Base-by-base conservation (phyloP, 345 rosid genomes). In the Cardiospermum halicacabum region DNA sequence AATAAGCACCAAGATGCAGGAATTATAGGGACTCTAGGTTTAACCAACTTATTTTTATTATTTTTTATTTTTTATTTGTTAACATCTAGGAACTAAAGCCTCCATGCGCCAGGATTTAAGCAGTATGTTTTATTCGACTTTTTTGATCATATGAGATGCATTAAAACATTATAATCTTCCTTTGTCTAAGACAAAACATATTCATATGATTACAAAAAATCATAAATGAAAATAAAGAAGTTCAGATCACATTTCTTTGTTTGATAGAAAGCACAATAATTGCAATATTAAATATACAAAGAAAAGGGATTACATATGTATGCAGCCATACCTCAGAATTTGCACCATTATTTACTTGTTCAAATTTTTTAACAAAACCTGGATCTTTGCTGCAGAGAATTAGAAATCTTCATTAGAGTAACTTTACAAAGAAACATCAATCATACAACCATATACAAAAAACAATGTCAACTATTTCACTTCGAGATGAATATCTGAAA, bases 351-450 rank as follows among this genome's bases (percentile, higher is more conserved):
- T 75, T 80, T 66, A 74, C 69, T 50, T 84, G 84, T 66, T 70
- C 76, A 47, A 28, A 61, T 67, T 82, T 81, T 75, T 80, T 81
- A 25, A 91, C 73, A 68, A 69, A 91, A 50, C 97, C 97, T 3
- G 99, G 97, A 76, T 94, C 96, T 78, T 81, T 85, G 39, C 97
- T 89, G 92, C 80, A 91, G 49, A 49, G 47, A 75, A 66, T 42
- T 55, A 28, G 25, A 55, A 67, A 42, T 60, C 56, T 58, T 16
- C 28, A 68, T 64, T 42, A 68, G 26, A 34, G 27, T 48, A 62
- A 34, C 11, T 57, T 43, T 16, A 47, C 32, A 55, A 12, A 22
- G 28, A 15, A 11, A 28, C 51, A 45, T 15, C 13, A 37, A 49
- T 39, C 19, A 64, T 19, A 68, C 15, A 63, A 48, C 50, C 15